Percentiles rank a stretch among this genome's conserved stretches.
Evolutionary conservation across 164 flowering plant species (phyloP).

Genomic region (Vitis amurensis): DNA sequence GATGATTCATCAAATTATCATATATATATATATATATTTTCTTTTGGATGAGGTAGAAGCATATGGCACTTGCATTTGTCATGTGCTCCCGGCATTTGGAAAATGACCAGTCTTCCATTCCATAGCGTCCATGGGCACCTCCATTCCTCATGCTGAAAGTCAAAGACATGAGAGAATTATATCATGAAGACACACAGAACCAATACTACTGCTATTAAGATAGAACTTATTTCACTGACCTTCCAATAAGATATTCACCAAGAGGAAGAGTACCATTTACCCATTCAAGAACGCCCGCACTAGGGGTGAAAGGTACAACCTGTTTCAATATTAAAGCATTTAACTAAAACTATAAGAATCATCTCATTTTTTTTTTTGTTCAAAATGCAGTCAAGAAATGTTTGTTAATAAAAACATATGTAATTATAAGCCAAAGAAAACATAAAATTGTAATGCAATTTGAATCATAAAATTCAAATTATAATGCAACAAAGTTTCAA

Average conservation of each 20-base stretch:
- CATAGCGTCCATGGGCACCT: slow-evolving; percentile 97
- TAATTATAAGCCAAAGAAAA: no score
- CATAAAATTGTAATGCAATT: no score
- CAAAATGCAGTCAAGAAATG: no score
- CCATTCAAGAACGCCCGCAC: slow-evolving; percentile 99
- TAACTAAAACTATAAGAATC: no score
- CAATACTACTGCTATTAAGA: background rate
- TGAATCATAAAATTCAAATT: no score
- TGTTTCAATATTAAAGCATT: slow-evolving; percentile 27
- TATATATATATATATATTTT: no score
- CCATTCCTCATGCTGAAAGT: slow-evolving; percentile 73
- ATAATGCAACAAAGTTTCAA: no score
- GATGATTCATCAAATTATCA: no score
- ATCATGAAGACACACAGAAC: background rate
- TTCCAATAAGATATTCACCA: slow-evolving; percentile 94
- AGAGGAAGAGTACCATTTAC: slow-evolving; percentile 95
- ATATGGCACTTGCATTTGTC: slow-evolving; percentile 58
- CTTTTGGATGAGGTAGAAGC: background rate
- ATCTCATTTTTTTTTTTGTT: no score
- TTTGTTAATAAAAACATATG: no score
- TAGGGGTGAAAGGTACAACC: slow-evolving; percentile 99
- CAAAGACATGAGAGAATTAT: background rate
- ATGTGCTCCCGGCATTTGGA: slow-evolving; percentile 78
- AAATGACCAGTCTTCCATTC: slow-evolving; percentile 85
- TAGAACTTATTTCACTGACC: slow-evolving; percentile 46